phyloP scores from a whole-genome alignment of 2,329 filamentous ascomycete species.

The Phialocephala sp. region DNA sequence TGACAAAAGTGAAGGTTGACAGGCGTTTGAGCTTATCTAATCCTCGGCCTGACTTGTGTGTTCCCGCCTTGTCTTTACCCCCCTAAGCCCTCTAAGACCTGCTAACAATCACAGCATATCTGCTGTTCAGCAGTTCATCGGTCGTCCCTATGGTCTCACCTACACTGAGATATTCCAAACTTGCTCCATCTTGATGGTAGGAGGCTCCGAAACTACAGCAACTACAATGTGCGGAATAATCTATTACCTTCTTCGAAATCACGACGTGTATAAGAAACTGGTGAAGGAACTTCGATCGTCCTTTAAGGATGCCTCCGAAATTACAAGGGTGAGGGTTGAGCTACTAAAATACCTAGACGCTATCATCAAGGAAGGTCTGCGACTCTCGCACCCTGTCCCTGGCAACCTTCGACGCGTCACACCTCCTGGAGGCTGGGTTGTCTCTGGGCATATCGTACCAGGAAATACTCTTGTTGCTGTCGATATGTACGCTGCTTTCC shows the following conservation, averaged over 20 bases:
- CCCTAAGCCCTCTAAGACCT: background rate
- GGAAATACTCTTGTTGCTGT: constrained; percentile 28
- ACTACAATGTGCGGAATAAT: constrained; percentile 47
- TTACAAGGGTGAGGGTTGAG: constrained; percentile 20
- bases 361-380: constrained; percentile 46
- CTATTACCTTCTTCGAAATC: constrained; percentile 33
- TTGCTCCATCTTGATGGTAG: constrained; percentile 40
- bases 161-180: constrained; percentile 27
- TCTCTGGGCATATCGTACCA: constrained; percentile 27
- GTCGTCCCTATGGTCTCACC: constrained; percentile 30
- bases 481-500: constrained; percentile 41
- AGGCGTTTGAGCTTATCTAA: constrained; percentile 22
- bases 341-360: constrained; percentile 44
- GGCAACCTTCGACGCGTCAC: constrained; percentile 25
- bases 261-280: constrained; percentile 45
- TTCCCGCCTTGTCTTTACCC: background rate
- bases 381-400: constrained; percentile 44
- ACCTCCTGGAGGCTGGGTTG: constrained; percentile 22
- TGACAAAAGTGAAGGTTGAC: constrained; percentile 32
- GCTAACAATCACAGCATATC: constrained; percentile 16
- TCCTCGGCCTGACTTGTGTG: constrained; percentile 45
- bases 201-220: constrained; percentile 48
- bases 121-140: constrained; percentile 41
- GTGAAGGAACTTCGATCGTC: constrained; percentile 48
- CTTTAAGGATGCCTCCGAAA: constrained; percentile 43